Percentiles rank a stretch among this genome's conserved stretches.
These are phyloP conservation scores for Digitaria exilis DNA, from an alignment of 202 grass and related monocot genomes.

Conservation along the genomic window DNA sequence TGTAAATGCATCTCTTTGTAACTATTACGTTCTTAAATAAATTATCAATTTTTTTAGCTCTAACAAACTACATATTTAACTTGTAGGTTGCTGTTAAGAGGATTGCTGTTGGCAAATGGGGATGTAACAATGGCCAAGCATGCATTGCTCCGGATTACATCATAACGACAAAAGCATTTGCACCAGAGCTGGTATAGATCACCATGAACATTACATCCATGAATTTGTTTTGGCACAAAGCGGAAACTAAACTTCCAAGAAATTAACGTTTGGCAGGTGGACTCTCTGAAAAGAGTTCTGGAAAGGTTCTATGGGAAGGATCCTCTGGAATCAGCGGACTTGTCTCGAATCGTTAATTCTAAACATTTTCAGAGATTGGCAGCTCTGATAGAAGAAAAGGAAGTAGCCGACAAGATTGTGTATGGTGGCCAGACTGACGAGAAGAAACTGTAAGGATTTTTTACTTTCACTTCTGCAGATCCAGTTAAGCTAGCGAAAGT, in stretches of 20 bases:
- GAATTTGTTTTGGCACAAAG: background rate
- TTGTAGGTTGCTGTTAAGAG: constrained; percentile 68
- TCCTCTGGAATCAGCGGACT: constrained; percentile 69
- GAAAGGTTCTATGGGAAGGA: constrained; percentile 78
- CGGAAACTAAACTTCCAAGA: background rate
- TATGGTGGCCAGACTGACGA: constrained; percentile 66
- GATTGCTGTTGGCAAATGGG: constrained; percentile 93
- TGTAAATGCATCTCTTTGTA: constrained; percentile 49
- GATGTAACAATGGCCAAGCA: constrained; percentile 93
- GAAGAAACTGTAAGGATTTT: constrained; percentile 68
- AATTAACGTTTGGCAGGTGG: constrained; percentile 52
- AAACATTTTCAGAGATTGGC: constrained; percentile 62
- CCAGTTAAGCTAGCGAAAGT: background rate
- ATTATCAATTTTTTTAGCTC: background rate
- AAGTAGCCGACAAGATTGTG: constrained; percentile 70
- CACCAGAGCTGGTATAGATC: constrained; percentile 67
- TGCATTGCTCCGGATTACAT: constrained; percentile 96
- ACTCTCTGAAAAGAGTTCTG: constrained; percentile 65
- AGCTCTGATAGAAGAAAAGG: constrained; percentile 65
- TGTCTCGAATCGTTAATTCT: constrained; percentile 81
- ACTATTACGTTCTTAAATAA: background rate
- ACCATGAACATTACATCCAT: background rate
- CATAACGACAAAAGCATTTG: constrained; percentile 86
- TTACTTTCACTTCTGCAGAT: background rate
- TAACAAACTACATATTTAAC: background rate